Conservation (phyloP, 2,329 filamentous ascomycete species). For the Talaromyces sp. region DNA sequence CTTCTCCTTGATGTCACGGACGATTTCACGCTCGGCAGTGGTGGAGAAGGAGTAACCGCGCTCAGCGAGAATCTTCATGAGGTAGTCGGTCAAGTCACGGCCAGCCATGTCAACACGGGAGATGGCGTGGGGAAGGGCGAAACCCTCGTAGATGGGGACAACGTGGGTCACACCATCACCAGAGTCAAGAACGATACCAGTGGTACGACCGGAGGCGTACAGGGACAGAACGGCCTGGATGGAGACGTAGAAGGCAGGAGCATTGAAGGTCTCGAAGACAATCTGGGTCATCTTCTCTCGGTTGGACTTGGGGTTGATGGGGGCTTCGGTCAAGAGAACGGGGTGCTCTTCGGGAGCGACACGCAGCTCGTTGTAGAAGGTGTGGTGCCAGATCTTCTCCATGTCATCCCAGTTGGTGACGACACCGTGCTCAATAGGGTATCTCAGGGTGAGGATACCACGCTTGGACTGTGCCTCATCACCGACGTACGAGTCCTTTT, state of each 20-base stretch:
- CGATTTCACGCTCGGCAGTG: conserved; percentile 99
- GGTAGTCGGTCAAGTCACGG: conserved; percentile 99
- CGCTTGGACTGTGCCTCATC: conserved; percentile 99
- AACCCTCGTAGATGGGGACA: conserved; percentile 99
- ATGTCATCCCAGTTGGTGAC: conserved; percentile 99
- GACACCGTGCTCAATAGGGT: conserved; percentile 99
- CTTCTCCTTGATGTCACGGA: conserved; percentile 99
- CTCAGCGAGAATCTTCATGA: conserved; percentile 99
- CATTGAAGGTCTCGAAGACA: conserved; percentile 99
- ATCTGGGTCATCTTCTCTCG: conserved; percentile 99
- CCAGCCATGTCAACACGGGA: conserved; percentile 99
- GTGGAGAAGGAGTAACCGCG: conserved; percentile 99
- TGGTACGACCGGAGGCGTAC: conserved; percentile 99
- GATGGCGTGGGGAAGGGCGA: conserved; percentile 99
- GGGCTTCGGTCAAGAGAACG: conserved; percentile 96
- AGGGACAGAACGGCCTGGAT: conserved; percentile 99
- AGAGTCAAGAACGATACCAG: conserved; percentile 99
- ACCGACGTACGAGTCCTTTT: conserved; percentile 99
- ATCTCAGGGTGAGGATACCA: conserved; percentile 99
- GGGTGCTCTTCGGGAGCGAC: conserved; percentile 99
- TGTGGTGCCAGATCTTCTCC: conserved; percentile 99
- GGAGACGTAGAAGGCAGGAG: conserved; percentile 99
- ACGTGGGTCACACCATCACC: conserved; percentile 99
- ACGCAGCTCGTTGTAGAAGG: conserved; percentile 99
- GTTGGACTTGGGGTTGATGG: conserved; percentile 99